A percentile compares a stretch with the other conserved stretches of the same genome.
Evolutionary conservation across 129 eudicot species (phyloP).

Genomic region (Flaveria trinervia): DNA sequence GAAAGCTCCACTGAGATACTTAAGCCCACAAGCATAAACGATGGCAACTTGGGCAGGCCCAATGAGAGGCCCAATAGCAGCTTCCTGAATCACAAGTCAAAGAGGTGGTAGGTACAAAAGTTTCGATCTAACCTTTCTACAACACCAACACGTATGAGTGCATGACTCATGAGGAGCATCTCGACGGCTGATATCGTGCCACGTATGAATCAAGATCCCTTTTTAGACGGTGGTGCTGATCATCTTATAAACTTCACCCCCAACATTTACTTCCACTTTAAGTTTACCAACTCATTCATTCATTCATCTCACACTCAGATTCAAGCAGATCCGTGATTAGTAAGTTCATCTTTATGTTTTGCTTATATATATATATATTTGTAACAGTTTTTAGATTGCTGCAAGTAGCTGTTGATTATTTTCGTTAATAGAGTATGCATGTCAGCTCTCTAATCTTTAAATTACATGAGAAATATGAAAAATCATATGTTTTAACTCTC

Average conservation of each 20-base stretch:
- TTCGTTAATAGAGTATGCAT: no score
- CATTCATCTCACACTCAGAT: background rate
- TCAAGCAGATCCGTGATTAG: background rate
- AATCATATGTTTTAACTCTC: no score
- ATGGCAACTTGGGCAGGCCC: no score
- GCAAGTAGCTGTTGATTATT: no score
- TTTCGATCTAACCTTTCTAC: background rate
- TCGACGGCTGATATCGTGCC: constrained; percentile 28
- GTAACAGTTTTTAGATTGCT: no score
- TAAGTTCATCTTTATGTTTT: background rate
- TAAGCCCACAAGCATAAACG: no score
- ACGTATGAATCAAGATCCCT: constrained; percentile 12
- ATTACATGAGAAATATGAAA: no score
- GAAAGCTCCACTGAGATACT: no score
- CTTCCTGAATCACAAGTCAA: no score
- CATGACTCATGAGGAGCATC: background rate
- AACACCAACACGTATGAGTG: constrained; percentile 24
- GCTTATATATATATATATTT: no score
- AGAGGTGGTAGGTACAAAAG: constrained; percentile 8
- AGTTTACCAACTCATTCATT: background rate
- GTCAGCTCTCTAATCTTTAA: no score
- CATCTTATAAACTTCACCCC: background rate
- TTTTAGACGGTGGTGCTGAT: constrained; percentile 12
- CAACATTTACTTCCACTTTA: constrained; percentile 12
- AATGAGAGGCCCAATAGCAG: no score